Percentiles rank a stretch among this genome's conserved stretches.
Conservation (phyloP, 192 early-diverging fungal genomes). For the Coemansia sp. region DNA sequence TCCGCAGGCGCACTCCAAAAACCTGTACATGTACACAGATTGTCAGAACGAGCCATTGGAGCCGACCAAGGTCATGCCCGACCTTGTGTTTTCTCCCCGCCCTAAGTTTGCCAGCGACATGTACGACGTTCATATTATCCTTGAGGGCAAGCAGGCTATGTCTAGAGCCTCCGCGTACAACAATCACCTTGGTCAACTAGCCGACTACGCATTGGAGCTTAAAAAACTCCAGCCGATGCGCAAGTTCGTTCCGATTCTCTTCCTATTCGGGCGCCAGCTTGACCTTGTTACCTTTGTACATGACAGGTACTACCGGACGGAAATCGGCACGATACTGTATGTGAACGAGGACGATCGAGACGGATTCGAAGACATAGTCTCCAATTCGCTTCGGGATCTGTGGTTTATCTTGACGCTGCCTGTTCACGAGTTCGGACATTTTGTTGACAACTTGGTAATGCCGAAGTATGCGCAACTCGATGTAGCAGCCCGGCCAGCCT, state of each 20-base stretch:
- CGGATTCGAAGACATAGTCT: background rate
- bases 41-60: background rate
- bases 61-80: background rate
- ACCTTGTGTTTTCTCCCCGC: background rate
- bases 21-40: background rate
- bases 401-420: slow-evolving; percentile 4
- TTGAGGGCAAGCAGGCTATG: background rate
- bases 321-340: slow-evolving; percentile 2
- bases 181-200: slow-evolving; percentile 21
- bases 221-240: slow-evolving; percentile 19
- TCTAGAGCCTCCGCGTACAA: background rate
- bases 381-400: background rate
- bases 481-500: background rate
- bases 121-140: background rate
- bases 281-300: slow-evolving; percentile 18
- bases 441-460: background rate
- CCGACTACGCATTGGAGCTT: no score
- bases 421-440: background rate
- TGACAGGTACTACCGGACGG: background rate
- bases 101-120: background rate
- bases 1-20: background rate
- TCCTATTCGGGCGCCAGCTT: slow-evolving; percentile 10
- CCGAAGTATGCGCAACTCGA: background rate
- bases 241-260: slow-evolving; percentile 13
- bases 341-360: background rate